A percentile compares a stretch with the other conserved stretches of the same genome.
These are phyloP conservation scores for Tetrapisispora taiwanensis DNA, from an alignment of 805 yeast genomes.

Conservation along the genomic window DNA sequence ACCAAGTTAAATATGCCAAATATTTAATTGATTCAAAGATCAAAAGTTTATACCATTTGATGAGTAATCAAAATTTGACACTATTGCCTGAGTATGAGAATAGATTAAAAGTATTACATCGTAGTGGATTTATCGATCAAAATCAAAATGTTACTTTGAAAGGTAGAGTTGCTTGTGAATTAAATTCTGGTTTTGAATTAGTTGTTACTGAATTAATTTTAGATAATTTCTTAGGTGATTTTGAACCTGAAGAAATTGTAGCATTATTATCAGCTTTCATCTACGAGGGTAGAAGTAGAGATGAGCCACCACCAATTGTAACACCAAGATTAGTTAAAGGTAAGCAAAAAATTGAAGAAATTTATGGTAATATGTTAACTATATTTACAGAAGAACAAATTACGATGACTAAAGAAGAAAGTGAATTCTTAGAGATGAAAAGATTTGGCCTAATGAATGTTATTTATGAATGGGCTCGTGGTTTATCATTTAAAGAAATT, in stretches of 20 bases:
- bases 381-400: conserved; percentile 63
- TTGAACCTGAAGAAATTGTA: conserved; percentile 94
- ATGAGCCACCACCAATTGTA: conserved; percentile 47
- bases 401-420: conserved; percentile 71
- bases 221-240: conserved; percentile 86
- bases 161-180: conserved; percentile 90
- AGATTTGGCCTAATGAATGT: conserved; percentile 88
- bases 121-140: conserved; percentile 71
- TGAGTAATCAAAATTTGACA: conserved; percentile 83
- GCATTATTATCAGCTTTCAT: conserved; percentile 88
- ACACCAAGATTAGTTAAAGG: conserved; percentile 80
- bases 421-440: conserved; percentile 69
- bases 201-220: conserved; percentile 79
- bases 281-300: conserved; percentile 67
- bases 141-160: conserved; percentile 61
- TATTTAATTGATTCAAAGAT: conserved; percentile 41
- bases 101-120: conserved; percentile 65
- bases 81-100: conserved; percentile 90
- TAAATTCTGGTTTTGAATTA: conserved; percentile 84
- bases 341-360: conserved; percentile 52
- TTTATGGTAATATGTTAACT: conserved; percentile 51
- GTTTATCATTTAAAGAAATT: conserved; percentile 81
- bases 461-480: conserved; percentile 97
- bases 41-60: conserved; percentile 43
- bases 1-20: conserved; percentile 36